Evolutionary conservation across 208 protist genomes (phyloP), one percentile per base, ranked within the genome.

Genomic region (Leishmania gerbilli): DNA sequence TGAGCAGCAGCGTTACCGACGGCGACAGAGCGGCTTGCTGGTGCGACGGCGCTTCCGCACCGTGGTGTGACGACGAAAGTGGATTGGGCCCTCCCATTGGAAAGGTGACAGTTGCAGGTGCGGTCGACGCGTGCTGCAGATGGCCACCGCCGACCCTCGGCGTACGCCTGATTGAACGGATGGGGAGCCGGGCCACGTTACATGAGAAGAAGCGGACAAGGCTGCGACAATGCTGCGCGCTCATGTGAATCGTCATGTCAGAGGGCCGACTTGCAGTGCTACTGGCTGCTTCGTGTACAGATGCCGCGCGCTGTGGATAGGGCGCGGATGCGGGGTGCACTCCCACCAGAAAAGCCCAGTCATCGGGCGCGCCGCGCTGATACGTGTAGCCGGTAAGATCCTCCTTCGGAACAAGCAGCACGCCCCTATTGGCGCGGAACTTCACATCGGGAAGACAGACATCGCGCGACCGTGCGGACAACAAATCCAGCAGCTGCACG

Each of bases 371-470:
- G 74, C 67, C 74, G 45, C 62, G 49, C 56, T 79, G 56, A 69
- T 79, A 82, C 45, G 13, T 37, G 74, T 82, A 86, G 9, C 82
- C 82, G 4, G 77, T 76, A 24, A 81, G 72, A 27, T 80, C 56
- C 37, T 82, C 78, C 34, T 79, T 86, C 34, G 74, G 82, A n/a
- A 80, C 74, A 71, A 81, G 78, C 62, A 80, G 65, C 64, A 82
- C 72, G 13, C 78, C 77, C 37, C 17, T 34, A 37, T 86, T 74
- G 27, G 68, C 68, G 7, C 78, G 71, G 74, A 82, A 40, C 45
- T 79, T 82, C 65, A 86, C n/a, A 55, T 82, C 72, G 1, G 82
- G 82, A 74, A 86, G 74, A 8, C 34, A 67, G 31, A 80, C 74
- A 51, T 69, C 27, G 2, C 42, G 77, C 37, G 74, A 37, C 11